Percentiles rank a stretch among this genome's conserved stretches.
These are phyloP conservation scores for Urochloa ruziziensis DNA, from an alignment of 176 grass and related monocot species.

Conservation along the genomic window DNA sequence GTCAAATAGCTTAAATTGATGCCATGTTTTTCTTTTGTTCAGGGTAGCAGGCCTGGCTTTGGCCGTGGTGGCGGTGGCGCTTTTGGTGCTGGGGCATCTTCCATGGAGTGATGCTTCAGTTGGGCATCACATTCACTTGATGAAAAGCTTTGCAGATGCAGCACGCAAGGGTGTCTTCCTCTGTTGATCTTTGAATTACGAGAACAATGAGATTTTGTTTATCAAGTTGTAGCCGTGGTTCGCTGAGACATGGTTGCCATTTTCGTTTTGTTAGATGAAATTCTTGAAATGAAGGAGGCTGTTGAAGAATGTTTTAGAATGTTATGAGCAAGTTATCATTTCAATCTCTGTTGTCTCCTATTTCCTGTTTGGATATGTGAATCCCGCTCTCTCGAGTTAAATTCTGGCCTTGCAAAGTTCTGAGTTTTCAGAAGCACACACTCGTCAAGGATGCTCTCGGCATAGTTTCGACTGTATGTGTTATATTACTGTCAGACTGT, in stretches of 20 bases:
- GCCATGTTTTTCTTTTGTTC: background rate
- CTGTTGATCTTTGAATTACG: slow-evolving; percentile 36
- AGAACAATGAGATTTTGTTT: slow-evolving; percentile 40
- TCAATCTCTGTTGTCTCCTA: background rate
- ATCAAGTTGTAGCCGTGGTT: slow-evolving; percentile 17
- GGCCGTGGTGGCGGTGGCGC: slow-evolving; percentile 65
- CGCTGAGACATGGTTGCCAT: slow-evolving; percentile 16
- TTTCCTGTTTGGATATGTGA: background rate
- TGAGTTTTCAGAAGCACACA: background rate
- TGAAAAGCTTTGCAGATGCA: background rate
- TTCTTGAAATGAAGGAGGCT: background rate
- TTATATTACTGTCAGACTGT: too few species aligned
- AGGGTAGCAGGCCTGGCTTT: slow-evolving; percentile 82
- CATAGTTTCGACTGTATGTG: too few species aligned
- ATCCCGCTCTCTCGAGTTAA: background rate
- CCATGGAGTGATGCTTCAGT: slow-evolving; percentile 56
- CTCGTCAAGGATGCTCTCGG: too few species aligned
- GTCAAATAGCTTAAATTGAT: background rate
- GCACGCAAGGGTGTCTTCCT: background rate
- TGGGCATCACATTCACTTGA: background rate
- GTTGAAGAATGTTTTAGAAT: background rate
- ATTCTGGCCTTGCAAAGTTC: background rate
- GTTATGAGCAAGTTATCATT: background rate
- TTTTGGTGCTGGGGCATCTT: slow-evolving; percentile 43
- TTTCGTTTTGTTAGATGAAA: slow-evolving; percentile 22